phyloP scores from a whole-genome alignment of 2,329 filamentous ascomycete species.

The Calonectria honghensis region DNA sequence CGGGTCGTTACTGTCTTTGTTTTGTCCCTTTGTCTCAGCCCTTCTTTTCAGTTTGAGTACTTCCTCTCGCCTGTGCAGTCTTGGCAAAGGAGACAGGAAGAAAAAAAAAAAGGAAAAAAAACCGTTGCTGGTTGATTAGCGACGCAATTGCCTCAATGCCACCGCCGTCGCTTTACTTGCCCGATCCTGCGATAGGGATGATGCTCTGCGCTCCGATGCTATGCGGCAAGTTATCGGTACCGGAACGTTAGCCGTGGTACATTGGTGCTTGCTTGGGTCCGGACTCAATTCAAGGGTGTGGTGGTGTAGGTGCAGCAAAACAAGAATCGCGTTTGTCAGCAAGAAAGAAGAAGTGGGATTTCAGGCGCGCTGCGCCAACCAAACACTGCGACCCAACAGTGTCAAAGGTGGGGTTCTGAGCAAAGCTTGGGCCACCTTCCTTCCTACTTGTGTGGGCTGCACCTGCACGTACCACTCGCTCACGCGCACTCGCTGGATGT shows the following conservation, averaged over 20 bases:
- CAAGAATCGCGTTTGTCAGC: slow-evolving; percentile 55
- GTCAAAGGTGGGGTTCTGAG: slow-evolving; percentile 20
- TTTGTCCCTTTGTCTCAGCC: slow-evolving; percentile 29
- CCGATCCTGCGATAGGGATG: background rate
- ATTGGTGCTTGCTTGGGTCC: slow-evolving; percentile 20
- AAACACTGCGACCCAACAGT: slow-evolving; percentile 24
- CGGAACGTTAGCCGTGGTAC: slow-evolving; percentile 24
- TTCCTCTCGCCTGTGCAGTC: background rate
- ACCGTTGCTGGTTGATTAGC: slow-evolving; percentile 2
- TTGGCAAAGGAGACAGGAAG: background rate
- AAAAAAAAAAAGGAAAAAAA: slow-evolving; percentile 12
- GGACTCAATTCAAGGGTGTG: slow-evolving; percentile 7
- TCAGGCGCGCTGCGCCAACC: slow-evolving; percentile 26
- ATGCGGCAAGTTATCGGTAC: slow-evolving; percentile 4
- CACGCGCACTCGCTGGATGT: background rate
- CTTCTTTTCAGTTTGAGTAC: slow-evolving; percentile 11
- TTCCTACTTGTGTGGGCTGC: slow-evolving; percentile 4
- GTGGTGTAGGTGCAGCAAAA: slow-evolving; percentile 35
- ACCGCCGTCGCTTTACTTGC: slow-evolving; percentile 9
- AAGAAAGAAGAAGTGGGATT: slow-evolving; percentile 34
- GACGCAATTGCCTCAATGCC: slow-evolving; percentile 22
- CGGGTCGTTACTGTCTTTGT: slow-evolving; percentile 11
- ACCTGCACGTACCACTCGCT: slow-evolving; percentile 26
- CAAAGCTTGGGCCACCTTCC: slow-evolving; percentile 33
- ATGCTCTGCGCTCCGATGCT: background rate